Conservation (phyloP, 257 asterid genomes). For the Eucommia ulmoides region DNA sequence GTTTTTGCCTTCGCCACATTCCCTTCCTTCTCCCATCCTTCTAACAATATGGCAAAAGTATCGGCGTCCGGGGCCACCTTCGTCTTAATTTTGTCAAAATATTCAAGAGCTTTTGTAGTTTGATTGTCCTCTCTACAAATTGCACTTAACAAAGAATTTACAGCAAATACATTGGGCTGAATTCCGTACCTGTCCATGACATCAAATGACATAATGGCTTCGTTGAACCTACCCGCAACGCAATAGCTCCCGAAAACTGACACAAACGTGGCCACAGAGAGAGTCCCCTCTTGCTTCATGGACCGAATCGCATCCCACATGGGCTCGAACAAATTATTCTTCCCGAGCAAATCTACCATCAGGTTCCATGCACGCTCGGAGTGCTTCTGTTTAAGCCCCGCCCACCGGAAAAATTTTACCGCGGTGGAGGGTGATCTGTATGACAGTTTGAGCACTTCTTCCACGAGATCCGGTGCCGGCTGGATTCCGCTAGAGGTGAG, state of each 20-base stretch:
- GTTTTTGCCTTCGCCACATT: slow-evolving; percentile 40
- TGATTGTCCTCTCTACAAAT: slow-evolving; percentile 47
- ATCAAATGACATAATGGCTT: slow-evolving; percentile 57
- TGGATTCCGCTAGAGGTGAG: slow-evolving; percentile 27
- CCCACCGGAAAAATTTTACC: slow-evolving; percentile 60
- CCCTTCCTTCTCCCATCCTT: slow-evolving; percentile 76
- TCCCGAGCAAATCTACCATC: slow-evolving; percentile 67
- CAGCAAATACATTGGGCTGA: slow-evolving; percentile 41
- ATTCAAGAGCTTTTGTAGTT: slow-evolving; percentile 40
- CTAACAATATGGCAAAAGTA: slow-evolving; percentile 57
- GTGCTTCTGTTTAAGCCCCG: slow-evolving; percentile 34
- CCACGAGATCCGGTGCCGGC: slow-evolving; percentile 42
- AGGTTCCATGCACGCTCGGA: slow-evolving; percentile 48
- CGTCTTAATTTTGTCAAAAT: slow-evolving; percentile 41
- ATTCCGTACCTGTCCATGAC: slow-evolving; percentile 67
- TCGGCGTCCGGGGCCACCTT: slow-evolving; percentile 52
- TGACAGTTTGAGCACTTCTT: slow-evolving; percentile 40
- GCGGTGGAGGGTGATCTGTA: slow-evolving; percentile 42
- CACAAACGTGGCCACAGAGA: slow-evolving; percentile 47
- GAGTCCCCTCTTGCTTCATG: slow-evolving; percentile 52
- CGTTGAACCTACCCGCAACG: slow-evolving; percentile 38
- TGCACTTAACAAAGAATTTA: slow-evolving; percentile 67
- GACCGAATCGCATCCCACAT: slow-evolving; percentile 83
- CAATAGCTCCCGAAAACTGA: slow-evolving; percentile 57
- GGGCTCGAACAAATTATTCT: slow-evolving; percentile 48